Conservation (phyloP, 2,329 filamentous ascomycete genomes). For the Penicillium sp. region DNA sequence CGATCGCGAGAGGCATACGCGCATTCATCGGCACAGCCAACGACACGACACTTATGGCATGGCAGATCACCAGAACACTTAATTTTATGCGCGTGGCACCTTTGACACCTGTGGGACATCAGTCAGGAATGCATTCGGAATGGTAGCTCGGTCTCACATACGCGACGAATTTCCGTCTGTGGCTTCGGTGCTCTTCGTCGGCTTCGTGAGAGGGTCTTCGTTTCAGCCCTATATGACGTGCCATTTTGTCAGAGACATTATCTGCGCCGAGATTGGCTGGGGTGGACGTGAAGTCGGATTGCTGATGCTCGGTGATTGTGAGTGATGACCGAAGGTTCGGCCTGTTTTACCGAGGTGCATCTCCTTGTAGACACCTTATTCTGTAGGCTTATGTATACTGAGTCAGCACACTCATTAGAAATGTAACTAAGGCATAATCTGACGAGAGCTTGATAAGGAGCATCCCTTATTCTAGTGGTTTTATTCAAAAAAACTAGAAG, state of each 20-base stretch:
- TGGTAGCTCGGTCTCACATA: conserved; percentile 14
- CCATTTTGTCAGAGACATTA: conserved; percentile 11
- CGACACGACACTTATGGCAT: conserved; percentile 38
- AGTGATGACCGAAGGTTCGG: conserved; percentile 12
- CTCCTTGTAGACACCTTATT: conserved; percentile 2
- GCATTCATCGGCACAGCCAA: conserved; percentile 37
- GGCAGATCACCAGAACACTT: conserved; percentile 45
- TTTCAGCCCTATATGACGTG: conserved; percentile 13
- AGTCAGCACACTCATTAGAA: too few relatives aligned
- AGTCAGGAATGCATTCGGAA: conserved; percentile 3
- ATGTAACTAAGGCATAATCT: too few relatives aligned
- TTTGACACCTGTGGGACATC: conserved; percentile 33
- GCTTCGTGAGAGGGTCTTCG: conserved; percentile 10
- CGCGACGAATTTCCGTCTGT: conserved; percentile 31
- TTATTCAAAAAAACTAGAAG: too few relatives aligned
- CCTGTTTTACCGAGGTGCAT: conserved; percentile 3
- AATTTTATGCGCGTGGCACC: conserved; percentile 45
- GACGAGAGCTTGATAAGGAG: too few relatives aligned
- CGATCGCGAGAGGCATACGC: conserved; percentile 40
- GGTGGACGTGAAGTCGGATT: background rate
- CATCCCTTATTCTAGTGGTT: too few relatives aligned
- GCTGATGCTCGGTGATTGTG: conserved; percentile 5
- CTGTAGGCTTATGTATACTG: background rate
- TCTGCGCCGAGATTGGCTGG: conserved; percentile 9
- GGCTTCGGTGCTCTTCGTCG: conserved; percentile 12